Percentiles rank a stretch among this genome's conserved stretches.
Conservation (phyloP, 768 basidiomycete genomes). For the Steccherinum ochraceum region DNA sequence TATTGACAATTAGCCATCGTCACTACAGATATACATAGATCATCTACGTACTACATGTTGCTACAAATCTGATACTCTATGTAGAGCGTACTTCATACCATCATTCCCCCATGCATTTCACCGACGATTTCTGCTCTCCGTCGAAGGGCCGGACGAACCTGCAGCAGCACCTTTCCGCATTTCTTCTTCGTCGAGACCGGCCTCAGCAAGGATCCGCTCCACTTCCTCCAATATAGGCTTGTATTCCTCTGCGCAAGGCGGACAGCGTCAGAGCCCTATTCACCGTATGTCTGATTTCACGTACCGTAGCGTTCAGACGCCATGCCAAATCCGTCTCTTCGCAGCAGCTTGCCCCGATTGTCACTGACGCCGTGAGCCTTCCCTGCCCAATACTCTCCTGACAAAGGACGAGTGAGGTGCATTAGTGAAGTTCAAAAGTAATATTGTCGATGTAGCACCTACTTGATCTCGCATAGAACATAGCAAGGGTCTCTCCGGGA, state of each 20-base stretch:
- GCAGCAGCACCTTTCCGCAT: slow-evolving; percentile 54
- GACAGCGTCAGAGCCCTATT: not conserved
- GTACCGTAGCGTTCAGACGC: slow-evolving; percentile 70
- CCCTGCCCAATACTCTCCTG: slow-evolving; percentile 77
- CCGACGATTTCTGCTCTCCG: slow-evolving; percentile 48
- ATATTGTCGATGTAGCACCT: slow-evolving; percentile 22
- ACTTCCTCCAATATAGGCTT: slow-evolving; percentile 80
- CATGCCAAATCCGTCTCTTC: slow-evolving; percentile 70
- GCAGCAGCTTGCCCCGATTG: slow-evolving; percentile 70
- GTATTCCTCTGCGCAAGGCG: slow-evolving; percentile 61
- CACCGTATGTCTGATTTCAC: slow-evolving; percentile 18
- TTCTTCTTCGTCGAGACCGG: slow-evolving; percentile 80
- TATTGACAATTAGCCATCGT: no score
- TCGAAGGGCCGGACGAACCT: slow-evolving; percentile 25
- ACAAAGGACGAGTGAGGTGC: not conserved
- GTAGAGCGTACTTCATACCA: no score
- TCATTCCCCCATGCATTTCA: slow-evolving; percentile 12
- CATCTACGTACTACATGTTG: no score
- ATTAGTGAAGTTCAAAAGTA: not conserved
- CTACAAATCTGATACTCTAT: no score
- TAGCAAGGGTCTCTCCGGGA: slow-evolving; percentile 77
- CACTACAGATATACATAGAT: no score
- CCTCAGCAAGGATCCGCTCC: slow-evolving; percentile 76
- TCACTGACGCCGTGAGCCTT: slow-evolving; percentile 56
- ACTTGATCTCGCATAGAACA: slow-evolving; percentile 81